phyloP scores from a whole-genome alignment of 192 early-diverging fungal genomes.

The Paraglomus brasilianum region DNA sequence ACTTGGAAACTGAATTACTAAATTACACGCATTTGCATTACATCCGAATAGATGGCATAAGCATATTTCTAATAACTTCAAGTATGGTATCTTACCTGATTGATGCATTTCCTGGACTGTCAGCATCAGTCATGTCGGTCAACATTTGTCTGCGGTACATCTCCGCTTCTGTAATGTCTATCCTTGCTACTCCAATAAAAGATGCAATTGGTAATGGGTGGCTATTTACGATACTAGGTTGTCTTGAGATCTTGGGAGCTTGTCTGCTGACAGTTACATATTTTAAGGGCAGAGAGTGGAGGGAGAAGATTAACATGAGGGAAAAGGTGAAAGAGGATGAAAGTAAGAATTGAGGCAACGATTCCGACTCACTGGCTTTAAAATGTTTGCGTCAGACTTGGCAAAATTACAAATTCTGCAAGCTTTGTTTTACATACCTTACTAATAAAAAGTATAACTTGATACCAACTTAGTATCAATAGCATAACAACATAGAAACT shows the following conservation, averaged over 20 bases:
- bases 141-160: constrained; percentile 20
- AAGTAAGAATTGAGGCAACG: no score
- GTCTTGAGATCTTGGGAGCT: background rate
- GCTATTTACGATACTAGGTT: constrained; percentile 2
- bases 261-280: background rate
- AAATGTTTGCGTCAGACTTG: no score
- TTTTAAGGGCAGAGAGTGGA: constrained; percentile 17
- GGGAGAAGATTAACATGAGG: background rate
- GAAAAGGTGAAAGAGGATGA: no score
- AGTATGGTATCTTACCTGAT: constrained; percentile 15
- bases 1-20: no score
- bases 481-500: no score
- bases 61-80: background rate
- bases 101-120: constrained; percentile 23
- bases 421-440: no score
- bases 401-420: no score
- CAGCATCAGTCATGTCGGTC: constrained; percentile 18
- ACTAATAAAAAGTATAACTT: no score
- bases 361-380: no score
- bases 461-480: no score
- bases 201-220: constrained; percentile 24
- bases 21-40: background rate
- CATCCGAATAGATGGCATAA: background rate
- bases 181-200: background rate
- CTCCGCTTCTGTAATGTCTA: constrained; percentile 6